Base-by-base conservation (phyloP, 2,329 filamentous ascomycete species). In the Trichoderma breve region DNA sequence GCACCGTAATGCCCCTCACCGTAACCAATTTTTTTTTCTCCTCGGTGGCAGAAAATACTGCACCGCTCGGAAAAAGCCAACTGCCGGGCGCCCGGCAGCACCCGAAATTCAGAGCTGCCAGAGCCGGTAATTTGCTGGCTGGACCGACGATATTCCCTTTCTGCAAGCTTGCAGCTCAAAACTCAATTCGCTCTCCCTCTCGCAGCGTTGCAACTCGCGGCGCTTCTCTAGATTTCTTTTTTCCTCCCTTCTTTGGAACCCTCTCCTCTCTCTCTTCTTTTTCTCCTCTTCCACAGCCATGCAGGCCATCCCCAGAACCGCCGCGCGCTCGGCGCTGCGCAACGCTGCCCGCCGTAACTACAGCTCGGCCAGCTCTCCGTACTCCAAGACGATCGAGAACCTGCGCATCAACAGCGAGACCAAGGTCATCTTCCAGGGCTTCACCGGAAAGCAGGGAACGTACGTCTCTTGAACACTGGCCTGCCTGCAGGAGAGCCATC, bases 391-490 rank as follows among this genome's bases (percentile, higher is more conserved):
- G 73, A 87, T 91, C 81, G 86, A 91, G 80, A 98, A 98, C 88
- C 90, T 98, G 80, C 92, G 94, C 85, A 95, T 98, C 87, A 97
- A 94, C 84, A 82, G 87, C 82, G 91, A 98, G 77, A 99, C 96
- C 79, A 97, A 96, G 87, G 94, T 99, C 77, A 87, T 98, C 80
- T 98, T 90, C 87, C 96, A 99, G 86, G 96, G 96, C 77, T 98
- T 98, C 84, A 98, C 95, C 71, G 95, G 95, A 82, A 96, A 93
- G 88, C 94, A 97, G 89, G 94, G 94, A 92, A 95, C 92, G 92
- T 94, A 83, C 85, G 91, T 91, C 70, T 91, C 69, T 39, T 60
- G 12, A 24, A 21, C n/a, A n/a, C 21, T 14, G 32, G 26, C 28
- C 15, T 18, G 8, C 4, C 36, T 9, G 34, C 21, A 43, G 34